Percentiles rank a stretch among this genome's conserved stretches.
Conservation (phyloP, 2,329 filamentous ascomycete species). For the Colletotrichum tamarilloi region DNA sequence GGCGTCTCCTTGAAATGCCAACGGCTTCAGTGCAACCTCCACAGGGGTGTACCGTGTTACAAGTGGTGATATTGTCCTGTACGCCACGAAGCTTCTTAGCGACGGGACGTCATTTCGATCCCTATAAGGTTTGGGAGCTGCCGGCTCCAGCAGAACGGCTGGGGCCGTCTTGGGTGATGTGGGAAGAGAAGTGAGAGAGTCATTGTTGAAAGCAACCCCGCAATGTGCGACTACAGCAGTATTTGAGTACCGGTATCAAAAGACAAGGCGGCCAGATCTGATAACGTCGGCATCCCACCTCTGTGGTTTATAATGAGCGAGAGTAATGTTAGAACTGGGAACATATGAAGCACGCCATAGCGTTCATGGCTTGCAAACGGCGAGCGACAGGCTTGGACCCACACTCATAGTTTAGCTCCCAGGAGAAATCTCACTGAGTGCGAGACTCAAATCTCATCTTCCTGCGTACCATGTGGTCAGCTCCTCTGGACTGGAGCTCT, state of each 20-base stretch:
- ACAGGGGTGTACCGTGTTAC: neutral
- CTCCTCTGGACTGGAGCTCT: neutral
- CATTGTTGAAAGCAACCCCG: neutral
- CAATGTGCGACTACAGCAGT: neutral
- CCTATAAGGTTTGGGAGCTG: neutral
- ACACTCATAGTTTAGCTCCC: neutral
- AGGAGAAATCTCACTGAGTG: neutral
- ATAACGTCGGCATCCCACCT: neutral
- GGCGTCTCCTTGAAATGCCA: neutral
- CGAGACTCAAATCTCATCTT: neutral
- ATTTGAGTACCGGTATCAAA: neutral
- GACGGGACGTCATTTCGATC: neutral
- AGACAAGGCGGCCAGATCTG: neutral
- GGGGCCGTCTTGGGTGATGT: neutral
- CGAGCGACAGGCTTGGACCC: neutral
- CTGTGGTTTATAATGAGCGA: neutral
- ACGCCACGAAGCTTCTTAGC: neutral
- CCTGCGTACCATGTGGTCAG: no score
- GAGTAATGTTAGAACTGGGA: neutral
- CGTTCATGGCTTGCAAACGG: neutral
- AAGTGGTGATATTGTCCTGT: conserved; percentile 1
- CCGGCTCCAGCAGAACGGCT: neutral
- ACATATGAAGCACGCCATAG: neutral
- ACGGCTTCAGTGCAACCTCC: neutral
- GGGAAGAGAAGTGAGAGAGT: neutral